Evolutionary conservation across 208 protist species (phyloP).

Genomic region (Crithidia acanthocephali): DNA sequence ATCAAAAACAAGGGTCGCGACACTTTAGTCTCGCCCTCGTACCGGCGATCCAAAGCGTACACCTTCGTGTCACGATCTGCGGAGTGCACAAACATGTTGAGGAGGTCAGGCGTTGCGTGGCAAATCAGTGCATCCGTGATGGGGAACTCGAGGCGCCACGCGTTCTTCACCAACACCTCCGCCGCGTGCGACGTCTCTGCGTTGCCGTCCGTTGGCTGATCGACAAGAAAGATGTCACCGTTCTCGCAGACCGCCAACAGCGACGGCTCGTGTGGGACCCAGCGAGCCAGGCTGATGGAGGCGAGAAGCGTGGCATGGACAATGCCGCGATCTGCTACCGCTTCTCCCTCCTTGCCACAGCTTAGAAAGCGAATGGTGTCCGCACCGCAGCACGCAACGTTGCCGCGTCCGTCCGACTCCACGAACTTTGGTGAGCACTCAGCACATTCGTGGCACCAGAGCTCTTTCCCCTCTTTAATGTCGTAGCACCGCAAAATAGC

Average conservation of each 20-base stretch:
- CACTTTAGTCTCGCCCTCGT: slow-evolving; percentile 57
- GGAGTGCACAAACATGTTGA: slow-evolving; percentile 81
- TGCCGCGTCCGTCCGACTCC: slow-evolving; percentile 23
- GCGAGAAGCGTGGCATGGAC: slow-evolving; percentile 32
- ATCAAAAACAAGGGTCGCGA: slow-evolving; percentile 79
- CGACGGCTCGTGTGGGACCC: slow-evolving; percentile 31
- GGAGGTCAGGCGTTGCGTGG: slow-evolving; percentile 40
- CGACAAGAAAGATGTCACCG: slow-evolving; percentile 66
- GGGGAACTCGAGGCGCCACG: slow-evolving; percentile 87
- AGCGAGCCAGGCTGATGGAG: slow-evolving; percentile 35
- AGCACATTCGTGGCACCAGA: slow-evolving; percentile 19
- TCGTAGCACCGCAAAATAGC: slow-evolving; percentile 16
- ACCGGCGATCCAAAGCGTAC: slow-evolving; percentile 74
- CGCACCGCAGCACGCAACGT: slow-evolving; percentile 19
- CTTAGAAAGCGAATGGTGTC: slow-evolving; percentile 27
- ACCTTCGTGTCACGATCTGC: slow-evolving; percentile 87
- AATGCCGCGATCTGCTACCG: slow-evolving; percentile 20
- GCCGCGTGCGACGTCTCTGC: slow-evolving; percentile 32
- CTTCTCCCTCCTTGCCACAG: background rate
- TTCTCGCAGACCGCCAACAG: slow-evolving; percentile 64
- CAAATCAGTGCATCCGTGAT: slow-evolving; percentile 56
- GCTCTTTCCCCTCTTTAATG: slow-evolving; percentile 5
- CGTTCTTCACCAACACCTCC: slow-evolving; percentile 48
- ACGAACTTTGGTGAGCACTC: slow-evolving; percentile 17
- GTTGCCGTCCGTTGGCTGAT: slow-evolving; percentile 29